Percentiles rank a stretch among this genome's conserved stretches.
Conservation (phyloP, 2,329 filamentous ascomycete genomes). For the Pseudodiploospora longispora region DNA sequence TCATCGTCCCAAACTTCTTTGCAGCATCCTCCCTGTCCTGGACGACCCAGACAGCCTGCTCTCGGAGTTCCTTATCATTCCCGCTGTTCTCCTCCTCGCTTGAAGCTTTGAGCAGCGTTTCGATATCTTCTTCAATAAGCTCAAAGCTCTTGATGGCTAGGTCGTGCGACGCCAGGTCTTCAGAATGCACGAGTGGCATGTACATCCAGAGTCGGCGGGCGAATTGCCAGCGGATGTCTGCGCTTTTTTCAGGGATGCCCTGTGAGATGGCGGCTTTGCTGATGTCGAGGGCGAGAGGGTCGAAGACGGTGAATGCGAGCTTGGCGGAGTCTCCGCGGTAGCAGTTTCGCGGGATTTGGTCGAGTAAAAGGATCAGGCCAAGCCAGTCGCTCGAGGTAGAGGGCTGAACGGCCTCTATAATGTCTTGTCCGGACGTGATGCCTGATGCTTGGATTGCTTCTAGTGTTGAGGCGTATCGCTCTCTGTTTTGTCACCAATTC, state of each 20-base stretch:
- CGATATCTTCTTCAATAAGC: constrained; percentile 24
- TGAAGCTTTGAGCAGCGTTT: constrained; percentile 20
- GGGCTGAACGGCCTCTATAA: constrained; percentile 21
- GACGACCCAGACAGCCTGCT: constrained; percentile 19
- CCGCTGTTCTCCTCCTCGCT: constrained; percentile 5
- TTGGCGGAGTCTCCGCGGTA: constrained; percentile 40
- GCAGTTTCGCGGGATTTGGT: constrained; percentile 56
- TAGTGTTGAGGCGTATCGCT: constrained; percentile 23
- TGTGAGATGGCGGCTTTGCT: constrained; percentile 25
- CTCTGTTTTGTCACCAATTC: constrained; percentile 11
- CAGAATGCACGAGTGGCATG: constrained; percentile 53
- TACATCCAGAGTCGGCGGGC: constrained; percentile 47
- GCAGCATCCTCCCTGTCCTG: constrained; percentile 18
- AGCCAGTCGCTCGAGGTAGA: constrained; percentile 31
- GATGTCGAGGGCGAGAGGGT: constrained; percentile 43
- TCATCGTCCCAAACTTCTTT: constrained; percentile 13
- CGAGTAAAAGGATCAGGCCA: constrained; percentile 48
- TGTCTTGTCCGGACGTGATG: constrained; percentile 18
- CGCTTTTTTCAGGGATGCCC: constrained; percentile 19
- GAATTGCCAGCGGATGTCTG: constrained; percentile 24
- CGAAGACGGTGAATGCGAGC: constrained; percentile 46
- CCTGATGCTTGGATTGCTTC: constrained; percentile 23
- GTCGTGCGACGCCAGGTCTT: constrained; percentile 38
- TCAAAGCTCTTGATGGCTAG: constrained; percentile 22
- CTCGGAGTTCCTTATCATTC: constrained; percentile 15